These are phyloP conservation scores for Hysterium pulicare DNA, from an alignment of 2,329 filamentous ascomycete genomes.

Conservation along the genomic window DNA sequence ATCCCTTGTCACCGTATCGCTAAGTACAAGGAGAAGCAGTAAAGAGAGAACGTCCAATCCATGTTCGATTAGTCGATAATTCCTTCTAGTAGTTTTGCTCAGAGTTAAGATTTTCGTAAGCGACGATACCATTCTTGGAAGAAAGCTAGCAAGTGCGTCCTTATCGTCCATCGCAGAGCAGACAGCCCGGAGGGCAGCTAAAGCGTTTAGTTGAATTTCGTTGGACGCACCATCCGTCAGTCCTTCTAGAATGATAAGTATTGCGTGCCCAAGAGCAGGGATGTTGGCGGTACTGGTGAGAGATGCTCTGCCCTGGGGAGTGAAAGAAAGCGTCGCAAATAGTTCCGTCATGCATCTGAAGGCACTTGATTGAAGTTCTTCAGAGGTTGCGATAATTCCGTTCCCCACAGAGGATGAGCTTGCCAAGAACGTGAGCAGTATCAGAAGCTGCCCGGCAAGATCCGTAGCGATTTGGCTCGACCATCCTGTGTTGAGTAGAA, in stretches of 20 bases:
- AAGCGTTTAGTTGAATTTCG: constrained; percentile 68
- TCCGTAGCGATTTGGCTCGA: constrained; percentile 65
- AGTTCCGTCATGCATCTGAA: constrained; percentile 68
- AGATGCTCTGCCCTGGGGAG: constrained; percentile 49
- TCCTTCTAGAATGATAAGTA: constrained; percentile 76
- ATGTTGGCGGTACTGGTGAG: constrained; percentile 58
- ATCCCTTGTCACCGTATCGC: constrained; percentile 40
- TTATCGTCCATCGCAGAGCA: constrained; percentile 64
- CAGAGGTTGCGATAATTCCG: constrained; percentile 51
- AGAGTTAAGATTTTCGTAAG: constrained; percentile 72
- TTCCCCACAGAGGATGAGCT: constrained; percentile 61
- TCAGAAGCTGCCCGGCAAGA: constrained; percentile 78
- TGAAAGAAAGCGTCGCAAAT: constrained; percentile 56
- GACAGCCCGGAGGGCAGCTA: constrained; percentile 61
- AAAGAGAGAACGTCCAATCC: constrained; percentile 58
- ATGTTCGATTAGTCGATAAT: constrained; percentile 61
- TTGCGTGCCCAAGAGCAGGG: constrained; percentile 75
- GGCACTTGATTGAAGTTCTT: constrained; percentile 71
- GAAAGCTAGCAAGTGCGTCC: constrained; percentile 75
- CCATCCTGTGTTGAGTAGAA: constrained; percentile 79
- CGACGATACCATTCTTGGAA: constrained; percentile 82
- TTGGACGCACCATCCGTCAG: constrained; percentile 62
- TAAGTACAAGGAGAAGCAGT: constrained; percentile 45
- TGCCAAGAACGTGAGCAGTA: constrained; percentile 77
- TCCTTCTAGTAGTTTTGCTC: constrained; percentile 58